Percentiles rank a stretch among this genome's conserved stretches.
These are phyloP conservation scores for Boletus insuetus DNA, from an alignment of 768 basidiomycete species.

Conservation along the genomic window DNA sequence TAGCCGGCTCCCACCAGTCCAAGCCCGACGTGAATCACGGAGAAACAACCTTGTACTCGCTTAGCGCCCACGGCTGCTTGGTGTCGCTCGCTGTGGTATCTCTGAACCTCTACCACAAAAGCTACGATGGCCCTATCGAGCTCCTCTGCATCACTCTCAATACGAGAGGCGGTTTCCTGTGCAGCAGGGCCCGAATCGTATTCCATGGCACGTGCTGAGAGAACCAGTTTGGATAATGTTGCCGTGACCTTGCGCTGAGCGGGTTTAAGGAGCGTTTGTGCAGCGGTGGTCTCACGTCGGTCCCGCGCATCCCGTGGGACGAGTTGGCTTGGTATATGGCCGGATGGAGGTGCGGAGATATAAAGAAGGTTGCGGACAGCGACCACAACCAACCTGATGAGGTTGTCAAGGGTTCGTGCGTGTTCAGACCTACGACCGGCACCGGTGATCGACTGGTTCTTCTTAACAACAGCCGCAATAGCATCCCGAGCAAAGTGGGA, in stretches of 20 bases:
- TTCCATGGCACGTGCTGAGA: slow-evolving; percentile 87
- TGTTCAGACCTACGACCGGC: slow-evolving; percentile 50
- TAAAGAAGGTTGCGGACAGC: slow-evolving; percentile 79
- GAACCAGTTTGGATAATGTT: slow-evolving; percentile 83
- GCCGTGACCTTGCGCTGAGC: slow-evolving; percentile 85
- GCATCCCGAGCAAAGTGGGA: slow-evolving; percentile 55
- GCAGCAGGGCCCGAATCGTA: slow-evolving; percentile 69
- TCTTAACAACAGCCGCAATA: slow-evolving; percentile 57
- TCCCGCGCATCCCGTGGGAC: slow-evolving; percentile 51
- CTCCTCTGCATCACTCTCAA: slow-evolving; percentile 74
- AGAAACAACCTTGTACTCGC: slow-evolving; percentile 60
- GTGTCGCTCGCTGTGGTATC: slow-evolving; percentile 40
- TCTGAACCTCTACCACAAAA: slow-evolving; percentile 71
- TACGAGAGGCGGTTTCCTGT: slow-evolving; percentile 62
- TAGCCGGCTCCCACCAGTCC: slow-evolving; percentile 80
- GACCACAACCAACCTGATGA: slow-evolving; percentile 62
- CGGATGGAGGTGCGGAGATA: slow-evolving; percentile 54
- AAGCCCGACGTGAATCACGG: slow-evolving; percentile 61
- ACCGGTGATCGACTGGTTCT: slow-evolving; percentile 51
- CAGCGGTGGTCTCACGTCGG: slow-evolving; percentile 39
- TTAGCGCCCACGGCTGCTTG: slow-evolving; percentile 35
- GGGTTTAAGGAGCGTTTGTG: slow-evolving; percentile 67
- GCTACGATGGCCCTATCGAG: slow-evolving; percentile 67
- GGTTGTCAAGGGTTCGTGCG: slow-evolving; percentile 55
- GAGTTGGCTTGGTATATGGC: slow-evolving; percentile 57